Conservation (phyloP, 768 basidiomycete species). For the Amanita exitialis region DNA sequence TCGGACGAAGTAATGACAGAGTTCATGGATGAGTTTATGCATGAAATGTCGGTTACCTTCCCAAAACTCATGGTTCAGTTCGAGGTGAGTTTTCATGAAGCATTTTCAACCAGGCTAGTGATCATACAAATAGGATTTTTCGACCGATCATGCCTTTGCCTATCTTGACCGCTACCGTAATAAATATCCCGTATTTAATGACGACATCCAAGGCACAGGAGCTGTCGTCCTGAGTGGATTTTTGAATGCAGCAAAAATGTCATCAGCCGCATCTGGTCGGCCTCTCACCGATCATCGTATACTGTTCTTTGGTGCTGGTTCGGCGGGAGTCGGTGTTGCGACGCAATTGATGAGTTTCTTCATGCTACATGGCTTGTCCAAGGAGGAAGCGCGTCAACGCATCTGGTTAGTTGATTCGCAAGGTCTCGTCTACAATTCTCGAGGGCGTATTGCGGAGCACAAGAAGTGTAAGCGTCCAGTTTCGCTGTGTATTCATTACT, state of each 20-base stretch:
- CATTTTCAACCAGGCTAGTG: background rate
- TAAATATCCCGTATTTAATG: conserved; percentile 77
- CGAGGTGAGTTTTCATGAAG: conserved; percentile 35
- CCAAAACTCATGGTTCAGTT: conserved; percentile 83
- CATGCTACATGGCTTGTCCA: conserved; percentile 64
- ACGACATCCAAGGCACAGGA: conserved; percentile 88
- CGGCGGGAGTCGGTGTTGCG: conserved; percentile 88
- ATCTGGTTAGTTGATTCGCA: conserved; percentile 86
- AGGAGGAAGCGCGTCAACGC: conserved; percentile 63
- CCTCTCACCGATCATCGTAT: conserved; percentile 71
- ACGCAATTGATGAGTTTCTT: conserved; percentile 87
- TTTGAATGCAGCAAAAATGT: conserved; percentile 75
- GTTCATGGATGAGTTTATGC: conserved; percentile 94
- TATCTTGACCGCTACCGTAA: conserved; percentile 72
- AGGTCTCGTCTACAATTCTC: conserved; percentile 70
- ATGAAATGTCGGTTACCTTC: conserved; percentile 62
- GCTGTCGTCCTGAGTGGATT: conserved; percentile 89
- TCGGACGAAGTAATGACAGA: conserved; percentile 55
- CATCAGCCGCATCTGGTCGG: conserved; percentile 58
- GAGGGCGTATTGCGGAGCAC: conserved; percentile 70
- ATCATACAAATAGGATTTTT: conserved; percentile 56
- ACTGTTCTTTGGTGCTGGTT: conserved; percentile 89
- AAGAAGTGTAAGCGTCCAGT: conserved; percentile 53
- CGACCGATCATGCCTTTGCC: conserved; percentile 83
- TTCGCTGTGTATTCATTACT: background rate